phyloP scores from a whole-genome alignment of 2,329 filamentous ascomycete genomes.

The Epichloe brachyelytri region DNA sequence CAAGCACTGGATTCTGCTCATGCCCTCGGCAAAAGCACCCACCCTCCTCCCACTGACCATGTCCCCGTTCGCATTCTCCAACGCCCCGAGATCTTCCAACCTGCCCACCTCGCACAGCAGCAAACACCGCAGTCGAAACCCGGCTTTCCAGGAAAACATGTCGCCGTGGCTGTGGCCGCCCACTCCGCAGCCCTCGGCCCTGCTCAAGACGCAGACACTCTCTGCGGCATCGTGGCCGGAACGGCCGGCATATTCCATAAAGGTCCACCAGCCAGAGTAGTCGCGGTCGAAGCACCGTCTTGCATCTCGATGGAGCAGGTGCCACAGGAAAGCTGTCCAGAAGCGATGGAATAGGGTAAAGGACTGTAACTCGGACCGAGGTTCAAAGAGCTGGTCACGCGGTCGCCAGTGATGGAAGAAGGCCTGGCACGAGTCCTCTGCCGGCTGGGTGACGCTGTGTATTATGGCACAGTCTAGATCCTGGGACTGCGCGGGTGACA shows the following conservation, averaged over 20 bases:
- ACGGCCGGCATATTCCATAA: slow-evolving; percentile 3
- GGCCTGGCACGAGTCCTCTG: neutral
- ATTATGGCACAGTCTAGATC: slow-evolving; percentile 4
- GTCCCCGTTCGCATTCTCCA: neutral
- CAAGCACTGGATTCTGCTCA: neutral
- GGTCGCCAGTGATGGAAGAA: slow-evolving; percentile 4
- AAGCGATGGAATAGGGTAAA: neutral
- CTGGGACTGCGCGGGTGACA: slow-evolving; percentile 1
- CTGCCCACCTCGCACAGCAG: slow-evolving; percentile 3
- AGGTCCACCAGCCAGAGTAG: slow-evolving; percentile 1
- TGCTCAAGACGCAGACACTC: neutral
- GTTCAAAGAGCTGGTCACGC: neutral
- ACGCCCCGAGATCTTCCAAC: neutral
- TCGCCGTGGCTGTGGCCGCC: neutral
- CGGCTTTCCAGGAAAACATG: slow-evolving; percentile 4
- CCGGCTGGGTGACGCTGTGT: neutral
- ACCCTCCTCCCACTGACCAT: no score
- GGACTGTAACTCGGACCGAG: neutral
- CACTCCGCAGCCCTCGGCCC: neutral
- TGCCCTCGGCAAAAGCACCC: neutral
- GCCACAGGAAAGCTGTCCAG: slow-evolving; percentile 5
- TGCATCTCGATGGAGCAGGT: slow-evolving; percentile 1
- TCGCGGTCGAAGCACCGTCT: neutral
- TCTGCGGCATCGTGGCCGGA: neutral
- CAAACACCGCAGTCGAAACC: slow-evolving; percentile 3